These are phyloP conservation scores for Dictyostelium capitatum DNA, from an alignment of 78 protist species.

Conservation along the genomic window DNA sequence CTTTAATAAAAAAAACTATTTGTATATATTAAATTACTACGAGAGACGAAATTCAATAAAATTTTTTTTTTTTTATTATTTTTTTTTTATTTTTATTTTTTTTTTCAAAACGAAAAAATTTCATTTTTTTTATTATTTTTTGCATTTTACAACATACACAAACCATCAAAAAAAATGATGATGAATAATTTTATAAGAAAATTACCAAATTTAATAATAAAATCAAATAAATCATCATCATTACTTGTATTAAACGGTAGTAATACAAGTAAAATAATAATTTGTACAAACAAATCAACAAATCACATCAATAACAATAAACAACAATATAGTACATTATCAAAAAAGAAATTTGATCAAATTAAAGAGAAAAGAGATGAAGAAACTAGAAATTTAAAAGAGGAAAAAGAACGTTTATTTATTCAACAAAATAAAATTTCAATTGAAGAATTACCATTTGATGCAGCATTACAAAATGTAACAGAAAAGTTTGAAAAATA, in stretches of 20 bases:
- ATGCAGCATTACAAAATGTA: slow-evolving; percentile 32
- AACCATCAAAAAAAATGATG: neutral
- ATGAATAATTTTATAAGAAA: slow-evolving; percentile 1
- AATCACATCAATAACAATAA: neutral
- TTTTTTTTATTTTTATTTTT: slow-evolving; percentile 10
- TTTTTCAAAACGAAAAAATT: neutral
- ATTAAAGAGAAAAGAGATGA: slow-evolving; percentile 49
- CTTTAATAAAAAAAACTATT: neutral
- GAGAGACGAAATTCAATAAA: neutral
- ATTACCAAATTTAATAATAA: slow-evolving; percentile 4
- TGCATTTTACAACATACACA: neutral
- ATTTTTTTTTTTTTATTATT: neutral
- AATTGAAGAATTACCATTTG: slow-evolving; percentile 20
- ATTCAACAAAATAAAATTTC: slow-evolving; percentile 36
- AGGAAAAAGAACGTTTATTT: slow-evolving; percentile 41
- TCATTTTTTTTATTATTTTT: neutral
- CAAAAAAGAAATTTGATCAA: slow-evolving; percentile 39
- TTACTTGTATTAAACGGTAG: neutral
- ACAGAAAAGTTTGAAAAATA: slow-evolving; percentile 38
- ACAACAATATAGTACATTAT: slow-evolving; percentile 8
- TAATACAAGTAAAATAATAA: neutral
- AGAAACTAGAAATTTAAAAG: neutral
- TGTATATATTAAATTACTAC: too few relatives aligned
- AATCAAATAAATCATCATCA: neutral
- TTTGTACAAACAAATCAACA: neutral